These are phyloP conservation scores for Pestalotiopsis sp. DNA, from an alignment of 2,329 filamentous ascomycete species.

Conservation along the genomic window DNA sequence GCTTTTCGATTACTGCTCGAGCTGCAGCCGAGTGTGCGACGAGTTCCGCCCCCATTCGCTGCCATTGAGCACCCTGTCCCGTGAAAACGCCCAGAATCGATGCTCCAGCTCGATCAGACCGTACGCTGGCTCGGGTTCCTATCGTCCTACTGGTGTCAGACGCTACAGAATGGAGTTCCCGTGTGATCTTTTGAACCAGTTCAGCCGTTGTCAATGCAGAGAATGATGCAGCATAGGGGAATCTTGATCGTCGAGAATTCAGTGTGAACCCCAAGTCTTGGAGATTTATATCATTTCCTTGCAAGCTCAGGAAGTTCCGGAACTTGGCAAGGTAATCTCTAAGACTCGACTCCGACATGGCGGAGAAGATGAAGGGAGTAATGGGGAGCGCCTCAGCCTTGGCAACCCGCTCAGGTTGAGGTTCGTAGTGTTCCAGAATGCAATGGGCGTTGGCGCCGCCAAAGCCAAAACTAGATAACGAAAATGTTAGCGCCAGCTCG, in stretches of 20 bases:
- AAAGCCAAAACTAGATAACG: constrained; percentile 15
- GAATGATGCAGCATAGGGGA: too few species aligned
- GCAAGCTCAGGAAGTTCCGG: too few species aligned
- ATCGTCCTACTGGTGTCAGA: background rate
- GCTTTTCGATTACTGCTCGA: too few species aligned
- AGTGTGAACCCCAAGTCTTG: too few species aligned
- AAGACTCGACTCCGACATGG: background rate
- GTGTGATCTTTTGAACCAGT: too few species aligned
- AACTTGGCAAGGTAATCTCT: too few species aligned
- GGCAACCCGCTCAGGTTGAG: background rate
- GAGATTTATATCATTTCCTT: too few species aligned
- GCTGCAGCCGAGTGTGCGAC: too few species aligned
- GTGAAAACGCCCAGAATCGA: constrained; percentile 27
- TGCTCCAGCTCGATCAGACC: background rate
- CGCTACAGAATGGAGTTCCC: background rate
- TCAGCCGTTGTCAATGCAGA: too few species aligned
- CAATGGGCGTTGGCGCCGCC: constrained; percentile 19
- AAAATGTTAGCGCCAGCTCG: background rate
- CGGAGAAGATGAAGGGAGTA: background rate
- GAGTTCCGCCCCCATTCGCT: constrained; percentile 28
- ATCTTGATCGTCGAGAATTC: too few species aligned
- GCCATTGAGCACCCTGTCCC: constrained; percentile 30
- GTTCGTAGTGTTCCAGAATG: constrained; percentile 13
- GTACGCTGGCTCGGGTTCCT: background rate
- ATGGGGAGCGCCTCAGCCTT: background rate